phyloP scores from a whole-genome alignment of 2,329 filamentous ascomycete species.

The Claviceps quebecensis region DNA sequence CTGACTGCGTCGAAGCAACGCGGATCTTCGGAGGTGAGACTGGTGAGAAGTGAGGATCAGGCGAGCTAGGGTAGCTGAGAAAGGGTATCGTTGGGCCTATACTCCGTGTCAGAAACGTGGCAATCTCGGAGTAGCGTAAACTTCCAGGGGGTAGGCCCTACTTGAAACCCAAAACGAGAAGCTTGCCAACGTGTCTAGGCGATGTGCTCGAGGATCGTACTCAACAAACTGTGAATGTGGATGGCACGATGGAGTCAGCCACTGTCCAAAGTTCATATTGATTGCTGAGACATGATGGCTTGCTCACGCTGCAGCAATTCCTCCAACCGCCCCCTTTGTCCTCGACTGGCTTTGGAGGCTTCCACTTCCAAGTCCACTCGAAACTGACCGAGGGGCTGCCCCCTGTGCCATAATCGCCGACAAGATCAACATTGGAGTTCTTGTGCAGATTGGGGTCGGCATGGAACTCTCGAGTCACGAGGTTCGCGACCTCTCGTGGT shows the following conservation, averaged over 20 bases:
- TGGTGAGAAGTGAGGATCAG: slow-evolving; percentile 60
- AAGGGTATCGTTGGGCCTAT: slow-evolving; percentile 28
- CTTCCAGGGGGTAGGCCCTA: slow-evolving; percentile 23
- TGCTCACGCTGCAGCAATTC: slow-evolving; percentile 70
- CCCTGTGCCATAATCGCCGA: slow-evolving; percentile 80
- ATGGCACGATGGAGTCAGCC: neutral
- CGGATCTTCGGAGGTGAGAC: slow-evolving; percentile 62
- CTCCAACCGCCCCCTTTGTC: slow-evolving; percentile 87
- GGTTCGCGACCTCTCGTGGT: slow-evolving; percentile 74
- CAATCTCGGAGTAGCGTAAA: neutral
- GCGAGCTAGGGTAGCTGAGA: slow-evolving; percentile 47
- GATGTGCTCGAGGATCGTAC: slow-evolving; percentile 87
- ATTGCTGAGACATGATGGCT: neutral
- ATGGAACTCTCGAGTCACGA: slow-evolving; percentile 91
- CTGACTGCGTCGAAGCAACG: slow-evolving; percentile 74
- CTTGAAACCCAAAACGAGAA: slow-evolving; percentile 95
- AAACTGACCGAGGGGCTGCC: slow-evolving; percentile 78
- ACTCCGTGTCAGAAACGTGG: neutral
- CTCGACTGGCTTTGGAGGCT: slow-evolving; percentile 67
- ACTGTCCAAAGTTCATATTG: neutral
- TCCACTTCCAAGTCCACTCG: slow-evolving; percentile 96
- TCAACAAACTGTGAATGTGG: slow-evolving; percentile 65
- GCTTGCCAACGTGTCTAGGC: slow-evolving; percentile 72
- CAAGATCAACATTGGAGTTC: slow-evolving; percentile 84
- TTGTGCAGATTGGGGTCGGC: slow-evolving; percentile 96